Evolutionary conservation across 2,329 filamentous ascomycete genomes (phyloP).

Genomic region (Aspergillus aculeatus): DNA sequence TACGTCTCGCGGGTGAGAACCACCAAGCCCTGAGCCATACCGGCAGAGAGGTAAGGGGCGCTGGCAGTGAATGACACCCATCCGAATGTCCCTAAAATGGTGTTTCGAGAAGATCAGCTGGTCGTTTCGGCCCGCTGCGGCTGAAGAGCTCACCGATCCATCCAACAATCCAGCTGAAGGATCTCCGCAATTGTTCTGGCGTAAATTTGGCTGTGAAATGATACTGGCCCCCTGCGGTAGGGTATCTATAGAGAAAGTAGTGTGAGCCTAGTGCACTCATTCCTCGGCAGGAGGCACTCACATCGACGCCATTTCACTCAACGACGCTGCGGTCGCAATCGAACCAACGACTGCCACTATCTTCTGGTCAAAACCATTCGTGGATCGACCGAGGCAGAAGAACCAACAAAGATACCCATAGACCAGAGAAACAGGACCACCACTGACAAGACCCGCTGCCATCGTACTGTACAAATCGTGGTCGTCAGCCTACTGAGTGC

Average conservation of each 20-base stretch:
- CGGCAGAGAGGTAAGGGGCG: no score
- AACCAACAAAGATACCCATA: constrained; percentile 10
- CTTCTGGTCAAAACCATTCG: not conserved
- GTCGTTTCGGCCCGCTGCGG: no score
- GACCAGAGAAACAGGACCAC: constrained; percentile 8
- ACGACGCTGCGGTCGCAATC: constrained; percentile 7
- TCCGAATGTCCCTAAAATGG: no score
- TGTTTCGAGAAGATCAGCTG: no score
- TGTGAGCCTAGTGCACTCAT: not conserved
- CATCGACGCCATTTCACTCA: constrained; percentile 12
- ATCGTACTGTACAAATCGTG: not conserved
- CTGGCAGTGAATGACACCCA: no score
- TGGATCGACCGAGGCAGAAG: no score
- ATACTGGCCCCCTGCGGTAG: constrained; percentile 14
- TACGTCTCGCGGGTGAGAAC: no score
- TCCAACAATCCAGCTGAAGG: no score
- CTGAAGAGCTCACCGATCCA: no score
- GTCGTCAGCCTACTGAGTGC: not conserved
- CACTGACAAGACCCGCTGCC: constrained; percentile 5
- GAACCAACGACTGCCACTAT: constrained; percentile 6
- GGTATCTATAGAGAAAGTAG: not conserved
- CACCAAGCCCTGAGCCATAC: no score
- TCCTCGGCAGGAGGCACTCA: not conserved
- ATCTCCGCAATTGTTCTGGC: not conserved
- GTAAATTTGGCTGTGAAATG: constrained; percentile 10